Base-by-base conservation (phyloP, 2,329 filamentous ascomycete species). In the Paecilomyces sp. region DNA sequence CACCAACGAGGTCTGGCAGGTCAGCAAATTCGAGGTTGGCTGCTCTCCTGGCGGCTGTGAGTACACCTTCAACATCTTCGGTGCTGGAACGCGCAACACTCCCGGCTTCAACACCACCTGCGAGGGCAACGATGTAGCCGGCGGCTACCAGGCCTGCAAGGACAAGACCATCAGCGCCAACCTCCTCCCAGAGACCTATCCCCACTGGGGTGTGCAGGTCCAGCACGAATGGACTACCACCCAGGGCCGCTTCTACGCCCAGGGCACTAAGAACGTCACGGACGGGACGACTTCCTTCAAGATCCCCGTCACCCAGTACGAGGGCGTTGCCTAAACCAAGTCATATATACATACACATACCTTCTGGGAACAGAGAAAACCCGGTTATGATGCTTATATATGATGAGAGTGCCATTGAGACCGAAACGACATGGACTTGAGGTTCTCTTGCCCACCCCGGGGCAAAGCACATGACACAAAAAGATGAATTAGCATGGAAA, bases 41-140 rank as follows among this genome's bases (percentile, higher is more conserved):
- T 73, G 72, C 63, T 71, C 73, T 3, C 67, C 68, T 1, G 71
- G 68, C 9, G 71, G 68, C 36, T 75, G 72, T 58, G 55, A 60
- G 58, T 75, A 71, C 62, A 60, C 56, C 36, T 76, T 75, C 64
- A 65, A 70, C 58, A 70, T 76, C 55, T 53, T 52, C 30, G 69
- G 69, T 24, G 31, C 63, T 13, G 59, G 58, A 6, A 67, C 68
- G 18, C 15, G 58, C 8, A 70, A 71, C 58, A 70, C 69, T 3
- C 73, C 73, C 6, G 68, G 64, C 22, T 76, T 76, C 66, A 68
- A 67, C 55, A 72, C 74, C 47, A 65, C 65, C 57, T 76, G 74
- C 65, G 63, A 64, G 41, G 72, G 72, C 18, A 64, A 64, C 28
- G 65, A 66, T 28, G 58, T 52, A 25, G 55, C 70, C 34, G 55